Percentiles rank a stretch among this genome's conserved stretches.
These are phyloP conservation scores for Fallopia convolvulus DNA, from an alignment of 148 eudicot genomes.

Conservation along the genomic window DNA sequence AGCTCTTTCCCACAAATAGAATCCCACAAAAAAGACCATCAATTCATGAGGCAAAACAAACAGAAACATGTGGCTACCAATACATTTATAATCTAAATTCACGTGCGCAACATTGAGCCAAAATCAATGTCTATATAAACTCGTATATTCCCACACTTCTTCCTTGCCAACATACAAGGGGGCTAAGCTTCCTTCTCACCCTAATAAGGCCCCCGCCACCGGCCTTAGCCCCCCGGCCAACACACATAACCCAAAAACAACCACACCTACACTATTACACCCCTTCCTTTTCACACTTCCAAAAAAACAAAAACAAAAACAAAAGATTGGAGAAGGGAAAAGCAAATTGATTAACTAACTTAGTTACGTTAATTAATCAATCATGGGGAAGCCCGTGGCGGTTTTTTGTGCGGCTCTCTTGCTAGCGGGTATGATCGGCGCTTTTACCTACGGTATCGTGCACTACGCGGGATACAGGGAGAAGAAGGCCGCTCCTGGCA, in stretches of 20 bases:
- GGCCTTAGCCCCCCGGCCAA: background rate
- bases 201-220: conserved; percentile 1
- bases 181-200: background rate
- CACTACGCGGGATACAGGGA: background rate
- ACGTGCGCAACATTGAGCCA: background rate
- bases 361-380: background rate
- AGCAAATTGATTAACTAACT: background rate
- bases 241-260: background rate
- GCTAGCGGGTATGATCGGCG: background rate
- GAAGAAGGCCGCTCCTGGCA: background rate
- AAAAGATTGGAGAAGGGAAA: no score
- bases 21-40: background rate
- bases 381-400: conserved; percentile 1
- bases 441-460: background rate
- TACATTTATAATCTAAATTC: background rate
- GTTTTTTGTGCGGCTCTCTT: background rate
- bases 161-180: conserved; percentile 6
- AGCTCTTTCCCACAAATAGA: background rate
- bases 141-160: background rate
- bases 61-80: background rate
- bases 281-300: background rate
- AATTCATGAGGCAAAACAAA: no score
- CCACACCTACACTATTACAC: background rate
- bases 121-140: background rate
- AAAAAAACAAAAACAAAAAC: no score